Base-by-base conservation (phyloP, 495 filamentous ascomycete genomes). In the Neurospora sp. region DNA sequence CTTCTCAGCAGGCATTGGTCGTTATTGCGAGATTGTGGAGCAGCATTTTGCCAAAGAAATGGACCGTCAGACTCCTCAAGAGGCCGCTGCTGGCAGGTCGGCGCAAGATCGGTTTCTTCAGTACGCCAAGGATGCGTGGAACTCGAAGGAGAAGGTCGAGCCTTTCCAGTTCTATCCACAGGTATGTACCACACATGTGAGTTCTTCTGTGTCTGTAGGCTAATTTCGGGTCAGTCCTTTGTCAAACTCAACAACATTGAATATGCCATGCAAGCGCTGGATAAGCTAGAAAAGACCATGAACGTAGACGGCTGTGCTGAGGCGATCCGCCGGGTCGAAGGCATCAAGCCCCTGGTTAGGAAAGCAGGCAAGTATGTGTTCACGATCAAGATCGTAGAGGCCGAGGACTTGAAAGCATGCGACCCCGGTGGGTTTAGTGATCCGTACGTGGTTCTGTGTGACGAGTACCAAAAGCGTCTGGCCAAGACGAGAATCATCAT, bases 191-290 rank as follows among this genome's bases (percentile, higher is more conserved):
- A 6, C 36, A 11, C 28, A 70, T 73, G 59, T 40, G 17, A 39
- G n/a, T 17, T 69, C 5, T 72, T 69, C 2, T 70, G 69, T 40
- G 15, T 9, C 37, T 13, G 69, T 38, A 69, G 13, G 66, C 74
- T 75, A 77, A 75, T 78, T 73, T 69, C 42, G 48, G 13, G 43
- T 48, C 76, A 97, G 94, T 98, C 94, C 39, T 90, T 98, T 76
- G 92, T 98, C 69, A 99, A 99, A 83, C 86, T 99, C 75, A 99
- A 99, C 85, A 97, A 99, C 78, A 88, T 98, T 76, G 95, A 98
- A 82, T 97, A 91, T 83, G 96, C 94, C 34, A 91, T 95, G 78
- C 86, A 91, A 28, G 94, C 96, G 76, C 86, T 98, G 54, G 96
- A 99, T 79, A 93, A 90, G 78, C 87, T 99, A 19, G 95, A 97